Conservation (phyloP, 805 yeast genomes). For the Metschnikowia matae region DNA sequence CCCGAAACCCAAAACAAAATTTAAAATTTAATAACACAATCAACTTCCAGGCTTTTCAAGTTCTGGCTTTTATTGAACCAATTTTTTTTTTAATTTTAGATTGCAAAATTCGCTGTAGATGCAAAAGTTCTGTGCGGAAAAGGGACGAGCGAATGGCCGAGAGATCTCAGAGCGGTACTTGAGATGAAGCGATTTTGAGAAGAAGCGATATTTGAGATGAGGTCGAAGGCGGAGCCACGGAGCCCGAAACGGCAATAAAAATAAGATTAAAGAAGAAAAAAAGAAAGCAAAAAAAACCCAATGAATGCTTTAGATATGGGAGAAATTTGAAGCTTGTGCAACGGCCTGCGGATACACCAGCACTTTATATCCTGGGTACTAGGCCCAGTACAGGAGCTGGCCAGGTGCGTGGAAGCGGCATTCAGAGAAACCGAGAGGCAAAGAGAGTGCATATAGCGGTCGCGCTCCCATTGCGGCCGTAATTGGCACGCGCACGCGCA, state of each 20-base stretch:
- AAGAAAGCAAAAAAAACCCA: neutral
- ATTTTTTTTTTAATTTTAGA: neutral
- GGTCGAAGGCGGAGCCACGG: neutral
- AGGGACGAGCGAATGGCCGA: neutral
- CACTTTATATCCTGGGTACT: neutral
- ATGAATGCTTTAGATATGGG: neutral
- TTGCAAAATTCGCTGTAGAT: constrained; percentile 1
- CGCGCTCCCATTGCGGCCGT: neutral
- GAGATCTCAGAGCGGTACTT: neutral
- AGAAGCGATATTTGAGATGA: neutral
- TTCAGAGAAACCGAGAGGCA: constrained; percentile 1
- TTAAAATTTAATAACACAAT: too few relatives aligned
- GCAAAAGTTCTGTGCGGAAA: constrained; percentile 1
- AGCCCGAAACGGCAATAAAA: neutral
- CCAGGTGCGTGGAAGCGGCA: constrained; percentile 4
- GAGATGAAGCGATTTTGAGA: neutral
- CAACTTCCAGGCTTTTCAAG: too few relatives aligned
- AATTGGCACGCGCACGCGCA: constrained; percentile 3
- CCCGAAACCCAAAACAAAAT: too few relatives aligned
- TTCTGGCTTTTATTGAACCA: too few relatives aligned
- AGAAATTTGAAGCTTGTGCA: neutral
- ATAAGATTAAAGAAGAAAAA: neutral
- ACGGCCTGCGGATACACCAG: constrained; percentile 3
- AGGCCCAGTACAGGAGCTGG: constrained; percentile 5
- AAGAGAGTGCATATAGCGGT: neutral